Evolutionary conservation across 495 filamentous ascomycete species (phyloP).

Genomic region (Podospora comata): DNA sequence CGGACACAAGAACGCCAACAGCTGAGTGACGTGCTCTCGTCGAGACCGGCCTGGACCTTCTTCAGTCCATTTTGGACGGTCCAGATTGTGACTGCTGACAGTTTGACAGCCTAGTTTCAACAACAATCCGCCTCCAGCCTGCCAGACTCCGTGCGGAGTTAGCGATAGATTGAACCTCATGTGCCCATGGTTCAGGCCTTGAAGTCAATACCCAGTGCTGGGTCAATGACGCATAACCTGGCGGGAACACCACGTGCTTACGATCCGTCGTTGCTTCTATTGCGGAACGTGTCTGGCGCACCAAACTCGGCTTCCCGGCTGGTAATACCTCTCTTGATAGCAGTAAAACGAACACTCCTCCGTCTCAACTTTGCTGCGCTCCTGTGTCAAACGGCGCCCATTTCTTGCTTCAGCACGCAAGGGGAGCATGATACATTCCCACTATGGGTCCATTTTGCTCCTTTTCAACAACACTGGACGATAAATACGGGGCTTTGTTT

Average conservation of each 20-base stretch:
- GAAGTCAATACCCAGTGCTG: background rate
- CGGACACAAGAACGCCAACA: too few species aligned
- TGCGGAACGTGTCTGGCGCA: background rate
- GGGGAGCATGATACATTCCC: background rate
- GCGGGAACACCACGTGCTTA: background rate
- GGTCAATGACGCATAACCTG: background rate
- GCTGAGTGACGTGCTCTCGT: background rate
- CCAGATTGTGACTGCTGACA: background rate
- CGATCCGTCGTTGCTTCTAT: background rate
- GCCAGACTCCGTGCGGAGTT: background rate
- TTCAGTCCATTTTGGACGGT: slow-evolving; percentile 5
- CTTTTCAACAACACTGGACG: background rate
- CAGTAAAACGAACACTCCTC: background rate
- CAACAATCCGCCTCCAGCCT: background rate
- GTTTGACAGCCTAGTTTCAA: background rate
- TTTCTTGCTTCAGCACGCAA: background rate
- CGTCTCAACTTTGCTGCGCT: background rate
- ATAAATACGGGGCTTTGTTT: slow-evolving; percentile 3
- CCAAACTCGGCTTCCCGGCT: background rate
- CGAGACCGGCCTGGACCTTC: background rate
- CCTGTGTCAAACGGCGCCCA: background rate
- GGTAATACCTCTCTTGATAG: background rate
- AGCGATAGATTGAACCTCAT: background rate
- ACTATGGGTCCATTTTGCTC: slow-evolving; percentile 2
- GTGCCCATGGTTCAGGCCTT: background rate